These are phyloP conservation scores for Plasmodium billcollinsi DNA, from an alignment of 169 alveolate genomes.

Conservation along the genomic window DNA sequence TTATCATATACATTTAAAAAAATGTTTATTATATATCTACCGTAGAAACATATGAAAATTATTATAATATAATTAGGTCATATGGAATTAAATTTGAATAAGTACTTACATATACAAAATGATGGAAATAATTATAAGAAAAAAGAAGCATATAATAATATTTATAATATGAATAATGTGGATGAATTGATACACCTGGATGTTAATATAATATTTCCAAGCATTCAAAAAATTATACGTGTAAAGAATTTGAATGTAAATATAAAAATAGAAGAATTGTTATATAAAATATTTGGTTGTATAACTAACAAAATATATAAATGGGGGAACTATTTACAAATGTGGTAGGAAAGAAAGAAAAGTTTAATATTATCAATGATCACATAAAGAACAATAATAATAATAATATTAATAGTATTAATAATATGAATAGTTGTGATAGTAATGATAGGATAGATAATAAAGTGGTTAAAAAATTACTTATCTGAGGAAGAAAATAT, in stretches of 20 bases:
- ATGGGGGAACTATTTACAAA: conserved; percentile 44
- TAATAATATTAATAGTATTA: too few relatives aligned
- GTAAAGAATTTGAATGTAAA: conserved; percentile 66
- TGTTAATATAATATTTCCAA: conserved; percentile 40
- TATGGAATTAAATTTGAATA: conserved; percentile 35
- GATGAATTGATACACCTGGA: conserved; percentile 23
- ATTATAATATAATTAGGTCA: conserved; percentile 31
- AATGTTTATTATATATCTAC: conserved; percentile 54
- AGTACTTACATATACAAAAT: not conserved
- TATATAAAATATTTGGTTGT: conserved; percentile 29
- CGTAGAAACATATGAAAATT: conserved; percentile 56
- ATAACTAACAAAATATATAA: conserved; percentile 34
- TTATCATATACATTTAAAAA: conserved; percentile 42
- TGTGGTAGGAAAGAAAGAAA: conserved; percentile 12
- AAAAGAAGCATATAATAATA: not conserved
- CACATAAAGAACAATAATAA: not conserved
- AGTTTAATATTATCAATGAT: not conserved
- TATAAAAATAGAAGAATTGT: conserved; percentile 31
- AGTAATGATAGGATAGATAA: not conserved
- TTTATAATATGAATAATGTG: not conserved
- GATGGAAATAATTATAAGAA: conserved; percentile 5
- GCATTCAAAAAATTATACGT: conserved; percentile 32
- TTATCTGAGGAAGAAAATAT: conserved; percentile 35
- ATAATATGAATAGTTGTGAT: too few relatives aligned
- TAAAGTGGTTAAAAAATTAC: not conserved